phyloP scores from a whole-genome alignment of 2,329 filamentous ascomycete genomes.

The Cladosporium cucumerinum region DNA sequence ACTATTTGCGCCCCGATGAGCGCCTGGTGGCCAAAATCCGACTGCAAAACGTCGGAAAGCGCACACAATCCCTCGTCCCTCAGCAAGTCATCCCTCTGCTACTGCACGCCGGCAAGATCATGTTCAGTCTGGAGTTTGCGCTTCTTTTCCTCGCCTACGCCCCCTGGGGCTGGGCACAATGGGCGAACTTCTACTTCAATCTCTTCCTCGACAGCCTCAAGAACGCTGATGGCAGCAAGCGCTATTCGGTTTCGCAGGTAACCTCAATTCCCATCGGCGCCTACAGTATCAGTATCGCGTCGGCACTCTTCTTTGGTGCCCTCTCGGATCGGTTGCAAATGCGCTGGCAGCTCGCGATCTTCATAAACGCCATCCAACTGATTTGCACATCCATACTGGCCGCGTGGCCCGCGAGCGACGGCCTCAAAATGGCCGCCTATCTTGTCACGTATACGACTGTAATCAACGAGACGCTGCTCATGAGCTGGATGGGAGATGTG shows the following conservation, averaged over 20 bases:
- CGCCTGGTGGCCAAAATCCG: not conserved
- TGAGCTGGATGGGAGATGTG: slow-evolving; percentile 14
- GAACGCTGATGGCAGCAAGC: slow-evolving; percentile 9
- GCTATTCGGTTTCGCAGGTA: slow-evolving; percentile 3
- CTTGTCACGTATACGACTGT: slow-evolving; percentile 1
- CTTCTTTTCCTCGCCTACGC: slow-evolving; percentile 12
- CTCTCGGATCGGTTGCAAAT: slow-evolving; percentile 13
- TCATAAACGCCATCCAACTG: slow-evolving; percentile 11
- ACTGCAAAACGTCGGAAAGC: slow-evolving; percentile 6
- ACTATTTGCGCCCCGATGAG: slow-evolving; percentile 3
- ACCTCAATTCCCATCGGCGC: slow-evolving; percentile 8
- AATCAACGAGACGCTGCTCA: slow-evolving; percentile 12
- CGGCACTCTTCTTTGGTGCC: slow-evolving; percentile 4
- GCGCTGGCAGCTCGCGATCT: slow-evolving; percentile 16
- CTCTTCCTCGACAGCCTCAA: slow-evolving; percentile 13
- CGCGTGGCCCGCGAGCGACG: not conserved
- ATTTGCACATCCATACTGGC: slow-evolving; percentile 7
- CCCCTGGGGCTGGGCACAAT: slow-evolving; percentile 14
- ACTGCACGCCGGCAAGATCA: not conserved
- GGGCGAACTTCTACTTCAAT: slow-evolving; percentile 15
- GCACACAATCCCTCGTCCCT: slow-evolving; percentile 4
- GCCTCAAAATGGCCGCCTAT: slow-evolving; percentile 2
- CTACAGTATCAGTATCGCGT: slow-evolving; percentile 9
- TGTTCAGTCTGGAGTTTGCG: slow-evolving; percentile 9
- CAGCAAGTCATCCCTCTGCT: slow-evolving; percentile 6